Evolutionary conservation across 2,329 filamentous ascomycete genomes (phyloP), one percentile per base, ranked within the genome.

Genomic region (Pseudocercospora crystallina): DNA sequence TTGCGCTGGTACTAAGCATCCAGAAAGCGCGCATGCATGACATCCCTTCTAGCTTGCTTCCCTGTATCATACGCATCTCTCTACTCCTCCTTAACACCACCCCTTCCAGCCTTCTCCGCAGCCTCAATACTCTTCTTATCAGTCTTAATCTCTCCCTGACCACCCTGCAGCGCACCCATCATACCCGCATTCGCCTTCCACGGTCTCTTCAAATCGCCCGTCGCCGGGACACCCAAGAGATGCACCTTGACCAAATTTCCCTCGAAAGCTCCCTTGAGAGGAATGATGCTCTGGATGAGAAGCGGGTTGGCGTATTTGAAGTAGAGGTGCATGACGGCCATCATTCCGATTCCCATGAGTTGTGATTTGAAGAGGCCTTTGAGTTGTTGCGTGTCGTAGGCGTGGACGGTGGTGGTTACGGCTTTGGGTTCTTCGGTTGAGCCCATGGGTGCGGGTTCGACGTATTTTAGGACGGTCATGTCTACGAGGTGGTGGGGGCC

Each of bases 251-350:
- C 83, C 65, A 96, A 79, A 80, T 96, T 97, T 76, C 86, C 82
- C 80, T 99, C 94, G 73, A 99, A 82, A 39, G 90, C 92, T 70
- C 87, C 82, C 86, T 99, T 99, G 74, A 97, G 80, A 31, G 94
- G 94, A 69, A 99, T 94, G 77, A 99, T 96, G 72, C 88, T 95
- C 83, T 99, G 94, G 78, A 99, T 96, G 67, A 96, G 80, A 44
- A 99, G 88, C 36, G 94, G 94, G 84, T 97, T 99, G 78, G 91
- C 97, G 86, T 97, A 99, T 74, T 96, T 91, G 81, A 99, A 88
- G 85, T 97, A 99, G 56, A 99, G 62, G 78, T 99, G 94, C 92
- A 99, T 97, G 69, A 96, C 89, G 56, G 75, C 84, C 92, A 99
- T 97, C 91, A 99, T 99, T 72, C 82, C 91, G 52, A 99, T 80